Evolutionary conservation across 106 monocot genomes (phyloP).

Genomic region (Apostasia shenzhenica): DNA sequence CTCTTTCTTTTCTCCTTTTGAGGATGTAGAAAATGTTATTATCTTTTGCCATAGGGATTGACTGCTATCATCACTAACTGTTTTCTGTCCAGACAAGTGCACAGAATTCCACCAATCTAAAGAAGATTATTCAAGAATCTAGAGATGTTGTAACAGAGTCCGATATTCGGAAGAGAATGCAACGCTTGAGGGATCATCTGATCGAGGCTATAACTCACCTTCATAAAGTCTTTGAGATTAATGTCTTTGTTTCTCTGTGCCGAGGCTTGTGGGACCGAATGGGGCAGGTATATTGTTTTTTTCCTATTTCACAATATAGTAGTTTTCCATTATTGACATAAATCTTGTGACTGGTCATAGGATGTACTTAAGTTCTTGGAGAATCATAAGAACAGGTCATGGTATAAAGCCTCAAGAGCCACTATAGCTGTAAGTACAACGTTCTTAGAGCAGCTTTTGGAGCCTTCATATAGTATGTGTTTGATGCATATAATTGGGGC

Average conservation of each 20-base stretch:
- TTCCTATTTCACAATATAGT: not conserved
- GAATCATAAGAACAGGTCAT: slow-evolving; percentile 74
- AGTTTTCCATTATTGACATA: no score
- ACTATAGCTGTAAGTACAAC: slow-evolving; percentile 61
- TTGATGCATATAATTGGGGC: no score
- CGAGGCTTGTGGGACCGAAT: slow-evolving; percentile 90
- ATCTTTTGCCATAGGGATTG: no score
- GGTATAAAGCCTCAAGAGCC: slow-evolving; percentile 82
- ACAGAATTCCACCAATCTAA: slow-evolving; percentile 72
- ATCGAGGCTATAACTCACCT: slow-evolving; percentile 63
- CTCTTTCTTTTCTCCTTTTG: not conserved
- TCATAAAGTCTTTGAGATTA: slow-evolving; percentile 51
- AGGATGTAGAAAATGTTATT: no score
- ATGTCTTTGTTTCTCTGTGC: slow-evolving; percentile 78
- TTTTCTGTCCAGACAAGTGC: slow-evolving; percentile 47
- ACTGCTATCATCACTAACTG: no score
- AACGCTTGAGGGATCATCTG: slow-evolving; percentile 72
- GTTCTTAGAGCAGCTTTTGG: not conserved
- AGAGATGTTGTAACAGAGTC: slow-evolving; percentile 61
- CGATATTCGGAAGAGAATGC: slow-evolving; percentile 79
- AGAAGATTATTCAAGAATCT: slow-evolving; percentile 89
- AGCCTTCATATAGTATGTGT: no score
- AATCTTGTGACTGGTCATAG: slow-evolving; percentile 16
- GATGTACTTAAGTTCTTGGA: slow-evolving; percentile 91
- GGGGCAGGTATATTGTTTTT: slow-evolving; percentile 58